These are phyloP conservation scores for Hypoxylon sp. DNA, from an alignment of 2,329 filamentous ascomycete genomes.

Conservation along the genomic window DNA sequence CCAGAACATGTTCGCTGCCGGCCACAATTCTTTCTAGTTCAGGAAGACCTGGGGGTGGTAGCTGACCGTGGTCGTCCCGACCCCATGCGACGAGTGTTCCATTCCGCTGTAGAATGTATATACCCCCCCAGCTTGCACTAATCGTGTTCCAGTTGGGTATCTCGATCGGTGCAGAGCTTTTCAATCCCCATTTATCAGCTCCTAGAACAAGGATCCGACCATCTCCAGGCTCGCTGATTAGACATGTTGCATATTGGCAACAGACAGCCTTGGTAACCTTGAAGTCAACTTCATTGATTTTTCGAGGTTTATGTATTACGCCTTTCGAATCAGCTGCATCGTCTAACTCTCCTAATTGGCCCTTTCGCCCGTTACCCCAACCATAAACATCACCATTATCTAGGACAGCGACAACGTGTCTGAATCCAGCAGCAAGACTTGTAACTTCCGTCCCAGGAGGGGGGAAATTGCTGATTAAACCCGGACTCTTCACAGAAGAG, in stretches of 20 bases:
- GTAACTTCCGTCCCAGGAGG: conserved; percentile 70
- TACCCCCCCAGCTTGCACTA: conserved; percentile 84
- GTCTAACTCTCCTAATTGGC: conserved; percentile 77
- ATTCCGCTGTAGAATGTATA: conserved; percentile 77
- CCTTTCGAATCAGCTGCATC: conserved; percentile 50
- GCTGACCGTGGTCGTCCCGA: conserved; percentile 85
- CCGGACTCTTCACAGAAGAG: conserved; percentile 39
- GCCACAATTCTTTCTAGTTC: conserved; percentile 75
- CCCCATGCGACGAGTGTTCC: conserved; percentile 81
- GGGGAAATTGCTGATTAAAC: conserved; percentile 73
- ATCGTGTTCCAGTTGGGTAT: conserved; percentile 76
- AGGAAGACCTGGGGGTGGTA: conserved; percentile 75
- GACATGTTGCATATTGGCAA: conserved; percentile 87
- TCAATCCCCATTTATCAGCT: conserved; percentile 79
- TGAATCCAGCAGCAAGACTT: conserved; percentile 80
- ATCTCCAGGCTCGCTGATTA: conserved; percentile 69
- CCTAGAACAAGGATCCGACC: conserved; percentile 79
- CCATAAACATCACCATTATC: conserved; percentile 84
- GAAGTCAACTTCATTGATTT: conserved; percentile 72
- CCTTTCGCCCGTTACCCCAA: conserved; percentile 90
- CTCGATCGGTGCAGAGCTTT: conserved; percentile 67
- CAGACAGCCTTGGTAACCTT: conserved; percentile 77
- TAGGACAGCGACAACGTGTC: conserved; percentile 81
- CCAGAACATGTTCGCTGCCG: conserved; percentile 92
- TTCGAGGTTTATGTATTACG: conserved; percentile 71